These are phyloP conservation scores for Ceratobasidium sp. DNA, from an alignment of 1,284 basidiomycete species.

Conservation along the genomic window DNA sequence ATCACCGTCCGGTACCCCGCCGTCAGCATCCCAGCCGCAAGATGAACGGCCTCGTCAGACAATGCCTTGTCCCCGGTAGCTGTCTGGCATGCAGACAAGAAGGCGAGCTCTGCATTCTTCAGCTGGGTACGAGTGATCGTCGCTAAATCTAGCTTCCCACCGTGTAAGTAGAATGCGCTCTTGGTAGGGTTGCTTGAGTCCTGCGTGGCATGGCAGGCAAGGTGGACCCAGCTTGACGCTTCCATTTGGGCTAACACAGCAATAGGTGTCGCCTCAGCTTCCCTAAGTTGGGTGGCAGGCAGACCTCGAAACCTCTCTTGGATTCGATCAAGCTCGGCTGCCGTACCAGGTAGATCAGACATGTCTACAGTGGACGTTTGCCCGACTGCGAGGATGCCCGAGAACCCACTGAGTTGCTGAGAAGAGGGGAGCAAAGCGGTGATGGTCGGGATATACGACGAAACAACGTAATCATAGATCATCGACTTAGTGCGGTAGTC, in stretches of 20 bases:
- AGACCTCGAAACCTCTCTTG: background rate
- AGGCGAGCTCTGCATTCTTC: conserved; percentile 4
- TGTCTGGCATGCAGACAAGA: conserved; percentile 20
- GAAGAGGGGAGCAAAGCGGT: background rate
- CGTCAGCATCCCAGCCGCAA: conserved; percentile 13
- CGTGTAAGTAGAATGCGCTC: background rate
- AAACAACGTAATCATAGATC: background rate
- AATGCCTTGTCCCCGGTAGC: background rate
- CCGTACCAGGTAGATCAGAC: background rate
- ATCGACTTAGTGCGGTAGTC: background rate
- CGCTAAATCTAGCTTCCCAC: background rate
- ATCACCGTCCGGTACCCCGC: conserved; percentile 16
- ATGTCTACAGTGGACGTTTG: background rate
- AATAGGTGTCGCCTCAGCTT: background rate
- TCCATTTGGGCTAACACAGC: background rate
- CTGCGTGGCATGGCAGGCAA: conserved; percentile 15
- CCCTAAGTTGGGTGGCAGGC: background rate
- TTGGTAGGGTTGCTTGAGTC: background rate
- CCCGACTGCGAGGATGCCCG: background rate
- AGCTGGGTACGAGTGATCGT: background rate
- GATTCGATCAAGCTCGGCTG: background rate
- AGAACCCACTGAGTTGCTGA: too few relatives aligned
- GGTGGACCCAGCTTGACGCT: background rate
- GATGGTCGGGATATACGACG: background rate
- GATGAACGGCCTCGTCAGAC: conserved; percentile 13